Conservation (phyloP, 306 rosid genomes). For the Rosa multiflora region DNA sequence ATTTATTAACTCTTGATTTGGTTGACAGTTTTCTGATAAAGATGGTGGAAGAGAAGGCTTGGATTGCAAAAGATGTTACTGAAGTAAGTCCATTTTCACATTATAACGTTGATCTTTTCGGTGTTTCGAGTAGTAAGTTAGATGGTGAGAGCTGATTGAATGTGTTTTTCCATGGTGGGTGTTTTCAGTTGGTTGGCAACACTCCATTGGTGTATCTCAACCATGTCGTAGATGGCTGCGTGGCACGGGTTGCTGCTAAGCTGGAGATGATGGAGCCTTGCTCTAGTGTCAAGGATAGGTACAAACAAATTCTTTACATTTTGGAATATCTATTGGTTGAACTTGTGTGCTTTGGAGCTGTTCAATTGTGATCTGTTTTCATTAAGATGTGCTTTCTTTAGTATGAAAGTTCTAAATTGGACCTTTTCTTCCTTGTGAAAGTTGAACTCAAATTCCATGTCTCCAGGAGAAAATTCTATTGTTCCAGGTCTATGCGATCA, state of each 20-base stretch:
- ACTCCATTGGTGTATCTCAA: conserved; percentile 89
- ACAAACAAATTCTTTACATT: conserved; percentile 4
- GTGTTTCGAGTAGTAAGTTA: not conserved
- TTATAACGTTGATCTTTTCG: not conserved
- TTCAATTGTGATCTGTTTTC: not conserved
- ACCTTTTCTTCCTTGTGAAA: not conserved
- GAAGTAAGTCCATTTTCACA: conserved; percentile 52
- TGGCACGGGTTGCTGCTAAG: conserved; percentile 76
- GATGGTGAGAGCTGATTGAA: conserved; percentile 1
- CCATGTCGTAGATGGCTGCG: conserved; percentile 74
- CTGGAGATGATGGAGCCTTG: conserved; percentile 97
- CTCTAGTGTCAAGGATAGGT: conserved; percentile 97
- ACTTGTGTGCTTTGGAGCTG: not conserved
- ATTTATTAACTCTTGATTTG: conserved; percentile 12
- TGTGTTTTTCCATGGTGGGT: conserved; percentile 8
- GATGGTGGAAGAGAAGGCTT: conserved; percentile 70
- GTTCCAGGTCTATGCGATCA: conserved; percentile 3
- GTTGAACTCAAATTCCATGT: not conserved
- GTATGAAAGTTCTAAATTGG: conserved; percentile 5
- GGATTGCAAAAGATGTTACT: conserved; percentile 78
- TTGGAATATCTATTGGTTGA: conserved; percentile 11
- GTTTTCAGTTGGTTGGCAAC: conserved; percentile 66
- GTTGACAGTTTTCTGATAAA: conserved; percentile 37
- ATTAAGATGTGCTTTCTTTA: conserved; percentile 2
- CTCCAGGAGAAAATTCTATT: not conserved